Percentiles rank a stretch among this genome's conserved stretches.
Evolutionary conservation across 129 eudicot species (phyloP).

Genomic region (Saposhnikovia divaricata): DNA sequence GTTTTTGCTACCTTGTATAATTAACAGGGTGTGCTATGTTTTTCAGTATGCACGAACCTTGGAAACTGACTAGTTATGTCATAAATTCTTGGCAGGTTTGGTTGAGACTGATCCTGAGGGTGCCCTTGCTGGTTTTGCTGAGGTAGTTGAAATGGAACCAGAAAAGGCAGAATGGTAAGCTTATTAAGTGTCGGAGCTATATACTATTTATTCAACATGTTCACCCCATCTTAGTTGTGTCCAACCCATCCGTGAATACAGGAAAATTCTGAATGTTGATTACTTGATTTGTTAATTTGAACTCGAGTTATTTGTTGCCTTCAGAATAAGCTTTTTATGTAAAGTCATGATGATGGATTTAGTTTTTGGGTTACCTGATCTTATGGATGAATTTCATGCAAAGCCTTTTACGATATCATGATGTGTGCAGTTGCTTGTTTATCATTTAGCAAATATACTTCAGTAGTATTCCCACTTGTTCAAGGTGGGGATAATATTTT

Average conservation of each 20-base stretch:
- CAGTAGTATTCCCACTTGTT: neutral
- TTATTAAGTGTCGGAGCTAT: neutral
- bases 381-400: neutral
- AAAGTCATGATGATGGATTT: neutral
- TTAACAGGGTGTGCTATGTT: neutral
- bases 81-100: constrained; percentile 41
- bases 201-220: neutral
- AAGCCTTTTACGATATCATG: neutral
- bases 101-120: constrained; percentile 96
- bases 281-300: neutral
- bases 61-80: neutral
- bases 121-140: constrained; percentile 92
- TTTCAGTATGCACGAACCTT: neutral
- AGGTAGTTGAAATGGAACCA: constrained; percentile 95
- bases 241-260: neutral
- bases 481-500: neutral
- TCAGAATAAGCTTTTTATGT: neutral
- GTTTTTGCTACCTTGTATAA: neutral
- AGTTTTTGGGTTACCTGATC: neutral
- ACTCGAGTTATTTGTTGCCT: neutral
- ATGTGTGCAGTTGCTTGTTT: constrained; percentile 1
- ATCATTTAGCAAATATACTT: neutral
- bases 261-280: neutral
- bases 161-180: constrained; percentile 98
- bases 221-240: neutral